Evolutionary conservation across 106 monocot genomes (phyloP).

Genomic region (Xerophyta viscosa): DNA sequence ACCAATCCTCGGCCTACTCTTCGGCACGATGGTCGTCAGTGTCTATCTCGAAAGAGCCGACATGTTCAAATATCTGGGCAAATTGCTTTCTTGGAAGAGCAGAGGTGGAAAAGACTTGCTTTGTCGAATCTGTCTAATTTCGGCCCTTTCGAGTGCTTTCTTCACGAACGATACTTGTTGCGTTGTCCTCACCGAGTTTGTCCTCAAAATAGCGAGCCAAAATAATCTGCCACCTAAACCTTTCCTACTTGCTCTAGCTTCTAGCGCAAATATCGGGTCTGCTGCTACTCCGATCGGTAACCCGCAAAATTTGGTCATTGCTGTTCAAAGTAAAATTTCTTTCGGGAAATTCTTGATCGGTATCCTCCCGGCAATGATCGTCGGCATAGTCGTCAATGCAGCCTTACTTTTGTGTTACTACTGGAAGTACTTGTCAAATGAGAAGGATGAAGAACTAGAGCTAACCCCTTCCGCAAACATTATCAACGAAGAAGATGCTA

Average conservation of each 20-base stretch:
- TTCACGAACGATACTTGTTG: conserved; percentile 95
- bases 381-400: conserved; percentile 49
- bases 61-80: conserved; percentile 76
- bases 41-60: conserved; percentile 74
- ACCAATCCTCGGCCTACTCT: conserved; percentile 89
- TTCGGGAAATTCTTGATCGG: conserved; percentile 59
- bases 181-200: conserved; percentile 79
- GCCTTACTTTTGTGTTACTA: conserved; percentile 49
- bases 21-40: conserved; percentile 92
- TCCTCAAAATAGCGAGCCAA: conserved; percentile 68
- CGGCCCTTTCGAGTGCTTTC: conserved; percentile 64
- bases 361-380: conserved; percentile 58
- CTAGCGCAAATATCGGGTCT: conserved; percentile 89
- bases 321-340: conserved; percentile 68
- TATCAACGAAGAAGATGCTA: conserved; percentile 32
- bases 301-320: conserved; percentile 87
- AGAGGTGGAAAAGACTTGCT: conserved; percentile 67
- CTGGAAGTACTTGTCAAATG: conserved; percentile 38
- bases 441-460: conserved; percentile 28
- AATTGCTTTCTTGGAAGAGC: conserved; percentile 64
- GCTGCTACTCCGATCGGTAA: conserved; percentile 82
- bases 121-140: conserved; percentile 56
- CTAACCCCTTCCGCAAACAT: conserved; percentile 2
- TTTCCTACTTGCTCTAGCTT: conserved; percentile 79
- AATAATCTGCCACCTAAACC: conserved; percentile 77